These are phyloP conservation scores for Pachysandra terminalis DNA, from an alignment of 164 flowering plant genomes.

Conservation along the genomic window DNA sequence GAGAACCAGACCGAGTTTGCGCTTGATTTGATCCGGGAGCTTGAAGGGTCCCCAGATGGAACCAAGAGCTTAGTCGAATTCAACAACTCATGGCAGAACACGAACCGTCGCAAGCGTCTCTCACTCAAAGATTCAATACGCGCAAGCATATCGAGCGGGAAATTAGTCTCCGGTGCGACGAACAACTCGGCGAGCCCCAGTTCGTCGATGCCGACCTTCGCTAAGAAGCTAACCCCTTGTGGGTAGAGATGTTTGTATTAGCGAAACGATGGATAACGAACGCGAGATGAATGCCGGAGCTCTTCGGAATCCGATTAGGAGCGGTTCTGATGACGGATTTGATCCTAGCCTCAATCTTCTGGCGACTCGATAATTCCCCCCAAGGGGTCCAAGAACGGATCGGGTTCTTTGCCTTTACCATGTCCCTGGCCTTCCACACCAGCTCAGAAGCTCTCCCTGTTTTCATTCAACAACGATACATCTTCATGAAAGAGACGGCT, in stretches of 20 bases:
- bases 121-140: constrained; percentile 47
- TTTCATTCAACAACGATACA: constrained; percentile 85
- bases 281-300: constrained; percentile 69
- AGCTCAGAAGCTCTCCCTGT: constrained; percentile 92
- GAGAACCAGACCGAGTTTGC: constrained; percentile 86
- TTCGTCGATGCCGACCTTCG: constrained; percentile 49
- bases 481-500: constrained; percentile 94
- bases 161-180: constrained; percentile 52
- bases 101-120: no score
- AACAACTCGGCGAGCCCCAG: constrained; percentile 19
- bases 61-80: constrained; percentile 63
- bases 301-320: constrained; percentile 61
- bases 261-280: constrained; percentile 53
- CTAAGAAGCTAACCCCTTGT: constrained; percentile 85
- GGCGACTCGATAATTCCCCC: constrained; percentile 77
- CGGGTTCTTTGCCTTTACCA: constrained; percentile 94
- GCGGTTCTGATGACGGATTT: constrained; percentile 77
- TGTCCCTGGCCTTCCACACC: constrained; percentile 93
- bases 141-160: constrained; percentile 53
- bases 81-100: constrained; percentile 63
- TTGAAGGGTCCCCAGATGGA: constrained; percentile 57
- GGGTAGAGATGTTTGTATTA: constrained; percentile 64
- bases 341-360: constrained; percentile 81
- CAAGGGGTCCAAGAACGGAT: constrained; percentile 83
- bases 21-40: constrained; percentile 74